Evolutionary conservation across 2,329 filamentous ascomycete species (phyloP), one percentile per base, ranked within the genome.

Genomic region (Cladophialophora psammophila): DNA sequence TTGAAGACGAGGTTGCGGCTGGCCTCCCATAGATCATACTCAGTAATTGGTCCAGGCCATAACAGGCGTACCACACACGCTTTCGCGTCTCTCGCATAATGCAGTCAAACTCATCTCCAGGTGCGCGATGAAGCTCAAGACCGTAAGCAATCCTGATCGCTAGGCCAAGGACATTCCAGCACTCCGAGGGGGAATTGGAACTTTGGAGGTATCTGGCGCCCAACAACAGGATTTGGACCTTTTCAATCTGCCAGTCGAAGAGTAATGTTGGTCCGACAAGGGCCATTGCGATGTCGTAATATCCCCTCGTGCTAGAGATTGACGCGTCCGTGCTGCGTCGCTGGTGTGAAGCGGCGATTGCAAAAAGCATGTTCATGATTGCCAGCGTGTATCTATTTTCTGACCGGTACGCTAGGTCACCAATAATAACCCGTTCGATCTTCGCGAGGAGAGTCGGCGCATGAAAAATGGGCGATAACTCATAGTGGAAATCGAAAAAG

Each of bases 401-500:
- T 7, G 42, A 48, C 2, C 42, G 42, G 42, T 48, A 20, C 7
- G 42, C 6, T 20, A 18, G 0, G 42, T 48, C n/a, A 26, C 42
- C 42, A 20, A 8, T 18, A 48, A 48, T 48, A 18, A 48, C n/a
- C 12, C 12, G 42, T 7, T 48, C 42, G 18, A 48, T 48, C n/a
- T 48, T 3, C 7, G 18, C n/a, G 8, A 48, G 42, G n/a, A 48
- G 42, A n/a, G 42, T 48, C 8, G 42, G 42, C 8, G 42, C 42
- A 48, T 48, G 42, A 48, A 48, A 48, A 20, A 48, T 48, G 42
- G 42, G 42, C n/a, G 42, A 48, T 8, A 48, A n/a, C 42, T 48
- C 42, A 48, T 48, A 48, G 12, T 48, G 42, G 18, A 48, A 48
- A 20, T 48, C 42, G n/a, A 48, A 48, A 48, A 48, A 48, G 18